Evolutionary conservation across 2,329 filamentous ascomycete species (phyloP), one percentile per base, ranked within the genome.

Genomic region (Trichocomaceae sp.): DNA sequence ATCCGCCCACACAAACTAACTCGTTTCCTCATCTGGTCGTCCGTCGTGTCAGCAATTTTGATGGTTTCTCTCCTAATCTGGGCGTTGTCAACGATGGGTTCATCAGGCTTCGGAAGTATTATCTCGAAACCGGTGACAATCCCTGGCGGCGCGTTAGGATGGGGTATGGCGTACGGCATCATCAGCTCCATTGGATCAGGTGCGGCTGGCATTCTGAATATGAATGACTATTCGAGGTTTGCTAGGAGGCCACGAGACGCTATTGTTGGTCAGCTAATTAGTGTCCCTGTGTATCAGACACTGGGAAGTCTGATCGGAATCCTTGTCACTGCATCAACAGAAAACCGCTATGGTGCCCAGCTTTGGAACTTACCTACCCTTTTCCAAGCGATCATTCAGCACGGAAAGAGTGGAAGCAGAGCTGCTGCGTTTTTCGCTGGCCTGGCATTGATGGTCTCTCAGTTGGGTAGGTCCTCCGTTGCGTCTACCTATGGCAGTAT

Each of bases 1-100:
- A 73, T 78, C 47, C 68, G 66, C 3, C 75, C 75, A 2, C 73
- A 77, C 45, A 68, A 69, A 9, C 66, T 77, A 33, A 66, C 75
- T 45, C 67, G 60, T 19, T 72, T 77, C 59, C 74, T 78, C 56
- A 69, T 71, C 52, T 59, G 72, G 54, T 70, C 73, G 23, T 69
- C 72, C 39, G 63, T 66, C 1, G 65, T 72, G 71, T 74, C 0
- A 55, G 75, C 2, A 62, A 71, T 37, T 77, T 75, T 55, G 72
- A 74, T 55, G 19, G 75, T 10, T 68, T 68, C 2, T 63, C 76
- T 7, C 57, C n/a, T 77, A 23, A 72, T 75, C 57, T 77, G 75
- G 75, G 69, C 74, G 0, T 61, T 75, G 15, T 66, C 71, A 5
- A 75, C 72, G 1, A 75, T 75, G 73, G 73, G 72, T 2, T 46